Conservation (phyloP, 192 early-diverging fungal species). For the Coemansia sp. region DNA sequence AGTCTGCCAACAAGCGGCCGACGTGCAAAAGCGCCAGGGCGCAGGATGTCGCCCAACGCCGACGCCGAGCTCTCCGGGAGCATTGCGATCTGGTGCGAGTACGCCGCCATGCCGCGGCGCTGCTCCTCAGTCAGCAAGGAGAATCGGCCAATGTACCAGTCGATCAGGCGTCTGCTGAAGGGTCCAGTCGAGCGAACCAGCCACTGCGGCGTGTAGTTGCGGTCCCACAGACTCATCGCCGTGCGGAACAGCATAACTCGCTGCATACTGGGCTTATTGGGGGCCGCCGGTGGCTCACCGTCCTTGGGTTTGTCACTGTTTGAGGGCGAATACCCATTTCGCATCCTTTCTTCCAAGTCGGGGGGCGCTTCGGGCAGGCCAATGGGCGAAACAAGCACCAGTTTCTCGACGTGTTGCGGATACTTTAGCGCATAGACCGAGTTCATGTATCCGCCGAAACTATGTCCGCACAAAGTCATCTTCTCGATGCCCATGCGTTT, state of each 20-base stretch:
- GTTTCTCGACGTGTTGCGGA: slow-evolving; percentile 81
- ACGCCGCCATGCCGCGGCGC: slow-evolving; percentile 69
- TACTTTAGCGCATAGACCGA: slow-evolving; percentile 85
- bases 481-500: slow-evolving; percentile 74
- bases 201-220: slow-evolving; percentile 79
- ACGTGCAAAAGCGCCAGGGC: slow-evolving; percentile 83
- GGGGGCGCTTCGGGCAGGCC: slow-evolving; percentile 64
- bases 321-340: slow-evolving; percentile 26
- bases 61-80: slow-evolving; percentile 82
- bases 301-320: slow-evolving; percentile 13
- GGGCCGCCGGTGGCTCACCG: slow-evolving; percentile 24
- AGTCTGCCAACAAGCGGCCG: slow-evolving; percentile 73
- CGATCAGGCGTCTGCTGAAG: slow-evolving; percentile 65
- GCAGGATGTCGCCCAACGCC: slow-evolving; percentile 73
- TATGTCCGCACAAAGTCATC: slow-evolving; percentile 86
- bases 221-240: slow-evolving; percentile 69
- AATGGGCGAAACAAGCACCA: slow-evolving; percentile 89
- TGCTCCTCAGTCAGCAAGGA: slow-evolving; percentile 68
- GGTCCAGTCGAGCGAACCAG: slow-evolving; percentile 79
- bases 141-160: slow-evolving; percentile 65
- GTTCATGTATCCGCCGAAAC: slow-evolving; percentile 87
- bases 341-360: slow-evolving; percentile 54
- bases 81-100: slow-evolving; percentile 80
- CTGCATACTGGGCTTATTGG: slow-evolving; percentile 34
- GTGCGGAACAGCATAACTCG: slow-evolving; percentile 29